Conservation (phyloP, 192 early-diverging fungal genomes). For the Chytriomyces confervae region DNA sequence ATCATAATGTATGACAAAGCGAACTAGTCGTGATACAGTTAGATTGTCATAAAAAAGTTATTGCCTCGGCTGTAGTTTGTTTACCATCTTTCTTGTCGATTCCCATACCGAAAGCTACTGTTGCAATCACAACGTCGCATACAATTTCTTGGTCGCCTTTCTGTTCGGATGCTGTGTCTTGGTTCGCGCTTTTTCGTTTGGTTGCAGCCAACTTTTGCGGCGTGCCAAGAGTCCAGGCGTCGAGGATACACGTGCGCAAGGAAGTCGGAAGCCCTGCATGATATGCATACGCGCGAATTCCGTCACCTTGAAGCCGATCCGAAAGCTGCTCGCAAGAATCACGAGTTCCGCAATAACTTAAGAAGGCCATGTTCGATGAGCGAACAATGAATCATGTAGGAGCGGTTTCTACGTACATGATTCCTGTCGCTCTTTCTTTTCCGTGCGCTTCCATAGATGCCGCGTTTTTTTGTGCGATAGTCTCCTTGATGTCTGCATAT, state of each 20-base stretch:
- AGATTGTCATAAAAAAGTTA: background rate
- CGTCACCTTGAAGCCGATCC: slow-evolving; percentile 34
- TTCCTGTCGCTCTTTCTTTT: slow-evolving; percentile 45
- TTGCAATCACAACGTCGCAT: slow-evolving; percentile 56
- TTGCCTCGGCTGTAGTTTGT: background rate
- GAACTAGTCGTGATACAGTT: slow-evolving; percentile 55
- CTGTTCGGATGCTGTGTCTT: background rate
- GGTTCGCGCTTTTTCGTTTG: slow-evolving; percentile 3
- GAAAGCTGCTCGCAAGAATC: slow-evolving; percentile 50
- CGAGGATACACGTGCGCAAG: slow-evolving; percentile 32
- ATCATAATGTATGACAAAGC: slow-evolving; percentile 92
- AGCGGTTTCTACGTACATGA: slow-evolving; percentile 34
- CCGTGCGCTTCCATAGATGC: background rate
- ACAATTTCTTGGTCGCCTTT: slow-evolving; percentile 7
- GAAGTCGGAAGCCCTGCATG: slow-evolving; percentile 47
- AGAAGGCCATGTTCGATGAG: background rate
- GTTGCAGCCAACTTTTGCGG: background rate
- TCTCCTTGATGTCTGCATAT: slow-evolving; percentile 38
- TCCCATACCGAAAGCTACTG: slow-evolving; percentile 84
- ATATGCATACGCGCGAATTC: slow-evolving; percentile 47
- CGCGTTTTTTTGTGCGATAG: background rate
- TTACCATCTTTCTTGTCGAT: slow-evolving; percentile 85
- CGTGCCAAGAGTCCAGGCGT: slow-evolving; percentile 43
- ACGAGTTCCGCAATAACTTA: slow-evolving; percentile 54
- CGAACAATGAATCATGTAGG: background rate